These are phyloP conservation scores for Spatholobus suberectus DNA, from an alignment of 306 rosid species.

Conservation along the genomic window DNA sequence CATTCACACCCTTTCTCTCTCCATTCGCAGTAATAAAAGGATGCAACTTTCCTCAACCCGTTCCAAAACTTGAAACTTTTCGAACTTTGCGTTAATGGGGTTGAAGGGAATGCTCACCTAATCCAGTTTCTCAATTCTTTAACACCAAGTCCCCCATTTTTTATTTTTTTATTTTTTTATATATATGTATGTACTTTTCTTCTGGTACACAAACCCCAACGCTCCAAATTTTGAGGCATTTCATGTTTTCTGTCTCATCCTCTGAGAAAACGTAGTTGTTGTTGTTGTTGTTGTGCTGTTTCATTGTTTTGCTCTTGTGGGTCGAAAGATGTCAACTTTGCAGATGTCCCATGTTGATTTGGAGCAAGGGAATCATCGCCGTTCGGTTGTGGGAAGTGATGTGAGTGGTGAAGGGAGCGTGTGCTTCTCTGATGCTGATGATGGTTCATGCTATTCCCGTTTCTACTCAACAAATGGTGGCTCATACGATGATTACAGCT, in stretches of 20 bases:
- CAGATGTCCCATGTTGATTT: slow-evolving; percentile 75
- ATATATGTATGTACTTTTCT: not conserved
- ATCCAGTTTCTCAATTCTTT: slow-evolving; percentile 55
- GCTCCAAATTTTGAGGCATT: slow-evolving; percentile 47
- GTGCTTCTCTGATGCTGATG: slow-evolving; percentile 90
- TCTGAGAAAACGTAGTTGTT: slow-evolving; percentile 22
- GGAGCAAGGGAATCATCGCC: slow-evolving; percentile 64
- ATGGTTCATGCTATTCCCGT: slow-evolving; percentile 83
- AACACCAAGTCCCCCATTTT: slow-evolving; percentile 28
- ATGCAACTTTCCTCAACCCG: slow-evolving; percentile 34
- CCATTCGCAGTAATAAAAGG: slow-evolving; percentile 25
- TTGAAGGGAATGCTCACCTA: slow-evolving; percentile 56
- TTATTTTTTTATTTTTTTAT: not conserved
- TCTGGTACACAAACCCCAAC: slow-evolving; percentile 41
- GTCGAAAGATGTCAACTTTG: slow-evolving; percentile 48
- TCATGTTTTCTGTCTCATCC: slow-evolving; percentile 18
- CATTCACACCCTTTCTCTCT: slow-evolving; percentile 35
- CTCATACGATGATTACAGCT: slow-evolving; percentile 79
- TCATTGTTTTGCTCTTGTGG: slow-evolving; percentile 40
- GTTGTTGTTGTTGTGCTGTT: not conserved
- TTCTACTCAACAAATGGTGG: slow-evolving; percentile 93
- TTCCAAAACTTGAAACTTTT: slow-evolving; percentile 44
- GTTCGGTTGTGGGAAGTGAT: slow-evolving; percentile 62
- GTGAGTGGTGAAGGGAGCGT: slow-evolving; percentile 65
- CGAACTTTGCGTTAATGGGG: slow-evolving; percentile 50